These are phyloP conservation scores for Silene latifolia DNA, from an alignment of 148 eudicot genomes.

Conservation along the genomic window DNA sequence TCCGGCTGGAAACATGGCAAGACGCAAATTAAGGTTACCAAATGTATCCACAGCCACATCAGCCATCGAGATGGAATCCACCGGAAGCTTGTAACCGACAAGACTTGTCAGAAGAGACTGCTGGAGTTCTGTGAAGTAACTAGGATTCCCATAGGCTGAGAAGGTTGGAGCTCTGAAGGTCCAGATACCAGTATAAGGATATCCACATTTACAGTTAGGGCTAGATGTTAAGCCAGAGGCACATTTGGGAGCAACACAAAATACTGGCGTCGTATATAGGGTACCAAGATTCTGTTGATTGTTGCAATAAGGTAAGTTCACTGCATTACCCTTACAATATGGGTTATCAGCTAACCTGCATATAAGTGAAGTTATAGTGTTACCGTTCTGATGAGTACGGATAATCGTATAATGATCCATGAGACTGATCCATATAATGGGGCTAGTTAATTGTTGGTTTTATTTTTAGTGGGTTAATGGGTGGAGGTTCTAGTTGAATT, in stretches of 20 bases:
- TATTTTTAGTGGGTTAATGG: too few species aligned
- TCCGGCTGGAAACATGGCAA: constrained; percentile 57
- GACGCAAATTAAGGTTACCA: constrained; percentile 36
- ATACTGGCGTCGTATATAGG: constrained; percentile 41
- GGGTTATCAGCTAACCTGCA: constrained; percentile 66
- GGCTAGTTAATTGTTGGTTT: too few species aligned
- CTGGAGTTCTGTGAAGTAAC: constrained; percentile 33
- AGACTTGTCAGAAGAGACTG: constrained; percentile 25
- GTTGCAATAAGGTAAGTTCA: constrained; percentile 32
- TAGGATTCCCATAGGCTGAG: constrained; percentile 36
- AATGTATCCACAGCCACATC: constrained; percentile 32
- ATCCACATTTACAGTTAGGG: constrained; percentile 72
- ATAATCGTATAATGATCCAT: too few species aligned
- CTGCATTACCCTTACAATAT: constrained; percentile 30
- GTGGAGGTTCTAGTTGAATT: not conserved
- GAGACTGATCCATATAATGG: too few species aligned
- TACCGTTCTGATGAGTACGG: not conserved
- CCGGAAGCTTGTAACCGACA: constrained; percentile 34
- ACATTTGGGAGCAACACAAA: constrained; percentile 42
- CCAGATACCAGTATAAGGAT: constrained; percentile 60
- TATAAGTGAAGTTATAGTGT: not conserved
- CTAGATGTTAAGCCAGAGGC: constrained; percentile 42
- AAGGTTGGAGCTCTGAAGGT: constrained; percentile 59
- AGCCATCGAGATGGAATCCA: constrained; percentile 59
- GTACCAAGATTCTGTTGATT: constrained; percentile 19